Percentiles rank a stretch among this genome's conserved stretches.
Conservation (phyloP, 1,139 yeast species). For the Blastobotrys buckinghamii region DNA sequence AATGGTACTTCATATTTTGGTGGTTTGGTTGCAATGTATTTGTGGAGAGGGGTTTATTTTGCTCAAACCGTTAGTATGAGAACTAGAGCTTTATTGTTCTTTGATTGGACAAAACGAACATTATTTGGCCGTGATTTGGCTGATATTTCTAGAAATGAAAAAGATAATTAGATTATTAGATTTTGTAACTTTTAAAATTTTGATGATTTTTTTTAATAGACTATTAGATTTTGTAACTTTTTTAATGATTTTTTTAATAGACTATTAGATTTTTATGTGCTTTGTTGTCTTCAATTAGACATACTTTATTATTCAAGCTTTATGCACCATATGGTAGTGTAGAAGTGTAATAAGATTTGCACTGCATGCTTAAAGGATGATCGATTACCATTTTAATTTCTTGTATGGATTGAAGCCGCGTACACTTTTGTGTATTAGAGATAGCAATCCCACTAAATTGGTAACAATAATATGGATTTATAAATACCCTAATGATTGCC, state of each 20-base stretch:
- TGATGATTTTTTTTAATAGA: not conserved
- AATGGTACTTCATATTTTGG: conserved; percentile 49
- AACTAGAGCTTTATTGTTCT: conserved; percentile 50
- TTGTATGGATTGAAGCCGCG: no score
- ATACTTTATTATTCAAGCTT: no score
- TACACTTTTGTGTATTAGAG: no score
- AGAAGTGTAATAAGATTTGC: no score
- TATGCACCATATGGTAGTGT: no score
- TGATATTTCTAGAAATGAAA: conserved; percentile 26
- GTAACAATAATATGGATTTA: no score
- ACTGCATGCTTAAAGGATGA: no score
- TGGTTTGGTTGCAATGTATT: conserved; percentile 57
- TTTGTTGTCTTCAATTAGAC: no score
- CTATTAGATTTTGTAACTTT: not conserved
- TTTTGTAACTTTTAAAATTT: not conserved
- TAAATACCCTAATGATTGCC: no score
- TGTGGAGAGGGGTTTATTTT: conserved; percentile 63
- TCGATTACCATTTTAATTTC: no score
- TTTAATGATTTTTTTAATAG: not conserved
- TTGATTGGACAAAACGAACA: conserved; percentile 62
- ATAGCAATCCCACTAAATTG: no score
- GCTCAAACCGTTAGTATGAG: conserved; percentile 57
- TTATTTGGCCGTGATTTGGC: conserved; percentile 54
- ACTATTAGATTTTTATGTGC: no score
- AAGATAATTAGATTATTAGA: conserved; percentile 3